Conservation (phyloP, 257 asterid species). For the Scutellaria galericulata region DNA sequence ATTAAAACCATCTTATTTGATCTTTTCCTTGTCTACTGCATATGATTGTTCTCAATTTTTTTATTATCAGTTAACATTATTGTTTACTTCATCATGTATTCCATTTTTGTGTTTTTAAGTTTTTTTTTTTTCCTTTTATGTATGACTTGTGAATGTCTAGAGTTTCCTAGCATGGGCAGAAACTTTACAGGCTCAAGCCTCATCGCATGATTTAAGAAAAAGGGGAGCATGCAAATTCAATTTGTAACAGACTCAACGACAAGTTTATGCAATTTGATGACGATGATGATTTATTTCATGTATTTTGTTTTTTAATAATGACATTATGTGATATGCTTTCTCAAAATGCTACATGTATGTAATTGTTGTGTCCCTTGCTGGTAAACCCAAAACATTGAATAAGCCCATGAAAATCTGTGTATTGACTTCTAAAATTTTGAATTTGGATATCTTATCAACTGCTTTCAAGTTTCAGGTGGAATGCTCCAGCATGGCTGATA, state of each 20-base stretch:
- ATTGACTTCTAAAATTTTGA: not conserved
- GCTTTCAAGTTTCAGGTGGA: slow-evolving; percentile 64
- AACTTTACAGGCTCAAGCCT: not conserved
- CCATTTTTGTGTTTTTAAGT: slow-evolving; percentile 53
- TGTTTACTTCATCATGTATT: not conserved
- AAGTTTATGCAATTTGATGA: slow-evolving; percentile 10
- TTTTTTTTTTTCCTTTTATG: not conserved
- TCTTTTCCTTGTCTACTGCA: not conserved
- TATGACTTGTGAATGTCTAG: not conserved
- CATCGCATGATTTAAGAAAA: not conserved
- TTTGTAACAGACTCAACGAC: not conserved
- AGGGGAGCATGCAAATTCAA: not conserved
- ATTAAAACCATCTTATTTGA: not conserved
- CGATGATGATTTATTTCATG: not conserved
- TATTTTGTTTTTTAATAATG: not conserved
- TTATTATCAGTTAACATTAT: not conserved
- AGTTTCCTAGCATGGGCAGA: not conserved
- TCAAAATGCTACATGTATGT: not conserved
- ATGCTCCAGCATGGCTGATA: slow-evolving; percentile 97
- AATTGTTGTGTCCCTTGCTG: not conserved
- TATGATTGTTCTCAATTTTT: not conserved
- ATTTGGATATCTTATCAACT: slow-evolving; percentile 22
- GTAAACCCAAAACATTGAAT: not conserved
- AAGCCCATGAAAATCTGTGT: not conserved
- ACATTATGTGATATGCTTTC: not conserved